phyloP scores from a whole-genome alignment of 331 rosid species.

The Dryas integrifolia region DNA sequence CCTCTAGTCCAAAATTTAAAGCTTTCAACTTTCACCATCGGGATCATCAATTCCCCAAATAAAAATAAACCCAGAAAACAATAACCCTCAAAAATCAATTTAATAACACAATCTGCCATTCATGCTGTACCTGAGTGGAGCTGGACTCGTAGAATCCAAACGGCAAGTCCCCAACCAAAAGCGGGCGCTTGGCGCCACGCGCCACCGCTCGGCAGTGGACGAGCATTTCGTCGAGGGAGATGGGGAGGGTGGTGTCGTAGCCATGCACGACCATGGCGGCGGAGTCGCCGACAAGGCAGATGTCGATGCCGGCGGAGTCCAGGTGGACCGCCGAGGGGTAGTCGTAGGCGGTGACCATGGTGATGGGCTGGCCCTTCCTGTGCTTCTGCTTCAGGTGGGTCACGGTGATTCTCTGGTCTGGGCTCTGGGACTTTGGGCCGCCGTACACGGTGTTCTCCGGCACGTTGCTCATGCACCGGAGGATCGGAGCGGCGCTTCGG shows the following conservation, averaged over 20 bases:
- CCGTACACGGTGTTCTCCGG: conserved; percentile 77
- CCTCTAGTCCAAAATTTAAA: no score
- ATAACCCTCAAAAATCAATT: neutral
- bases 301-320: conserved; percentile 60
- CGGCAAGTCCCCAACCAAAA: conserved; percentile 80
- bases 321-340: conserved; percentile 83
- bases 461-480: conserved; percentile 60
- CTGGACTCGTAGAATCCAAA: conserved; percentile 80
- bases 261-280: conserved; percentile 98
- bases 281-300: conserved; percentile 87
- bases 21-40: neutral
- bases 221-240: conserved; percentile 66
- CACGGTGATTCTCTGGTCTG: conserved; percentile 57
- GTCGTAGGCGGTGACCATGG: conserved; percentile 92
- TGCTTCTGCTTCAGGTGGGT: conserved; percentile 55
- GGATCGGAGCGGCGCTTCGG: neutral
- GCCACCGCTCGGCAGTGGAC: conserved; percentile 88
- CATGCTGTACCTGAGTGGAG: conserved; percentile 43
- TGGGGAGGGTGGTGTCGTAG: conserved; percentile 72
- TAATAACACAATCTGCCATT: neutral
- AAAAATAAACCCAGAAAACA: neutral
- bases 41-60: no score
- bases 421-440: conserved; percentile 56
- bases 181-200: conserved; percentile 78
- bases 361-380: conserved; percentile 55